phyloP scores from a whole-genome alignment of 192 early-diverging fungal species.

The Coemansia reversa region DNA sequence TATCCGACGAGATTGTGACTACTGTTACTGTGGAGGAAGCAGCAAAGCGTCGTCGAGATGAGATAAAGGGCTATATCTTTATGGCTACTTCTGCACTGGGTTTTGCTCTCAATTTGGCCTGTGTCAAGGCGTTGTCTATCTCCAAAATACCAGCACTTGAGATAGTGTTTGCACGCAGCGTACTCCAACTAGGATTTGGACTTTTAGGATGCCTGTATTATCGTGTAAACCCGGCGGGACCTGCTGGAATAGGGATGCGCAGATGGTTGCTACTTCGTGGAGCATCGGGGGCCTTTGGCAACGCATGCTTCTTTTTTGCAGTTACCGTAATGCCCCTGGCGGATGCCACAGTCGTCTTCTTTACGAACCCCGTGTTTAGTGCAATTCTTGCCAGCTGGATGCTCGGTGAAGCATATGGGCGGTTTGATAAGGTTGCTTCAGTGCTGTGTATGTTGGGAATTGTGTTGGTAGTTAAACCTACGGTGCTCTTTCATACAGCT shows the following conservation, averaged over 20 bases:
- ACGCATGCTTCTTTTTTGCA: slow-evolving; percentile 71
- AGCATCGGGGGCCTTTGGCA: slow-evolving; percentile 61
- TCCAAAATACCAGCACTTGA: slow-evolving; percentile 62
- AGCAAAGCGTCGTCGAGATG: slow-evolving; percentile 24
- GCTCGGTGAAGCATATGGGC: slow-evolving; percentile 64
- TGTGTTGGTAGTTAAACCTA: slow-evolving; percentile 61
- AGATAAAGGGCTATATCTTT: slow-evolving; percentile 41
- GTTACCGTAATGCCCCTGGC: slow-evolving; percentile 67
- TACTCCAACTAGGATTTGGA: slow-evolving; percentile 64
- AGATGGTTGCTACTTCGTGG: slow-evolving; percentile 66
- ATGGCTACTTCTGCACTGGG: slow-evolving; percentile 72
- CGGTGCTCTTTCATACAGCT: slow-evolving; percentile 40
- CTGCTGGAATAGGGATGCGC: slow-evolving; percentile 33
- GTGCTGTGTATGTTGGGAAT: slow-evolving; percentile 63
- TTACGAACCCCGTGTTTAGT: slow-evolving; percentile 74
- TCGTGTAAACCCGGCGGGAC: slow-evolving; percentile 59
- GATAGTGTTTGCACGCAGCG: slow-evolving; percentile 70
- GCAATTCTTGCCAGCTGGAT: slow-evolving; percentile 63
- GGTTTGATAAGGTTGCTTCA: slow-evolving; percentile 58
- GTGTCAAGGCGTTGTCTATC: slow-evolving; percentile 65
- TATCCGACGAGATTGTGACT: not conserved
- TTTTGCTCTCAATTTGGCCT: slow-evolving; percentile 70
- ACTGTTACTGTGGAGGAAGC: not conserved
- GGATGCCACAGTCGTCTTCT: slow-evolving; percentile 78
- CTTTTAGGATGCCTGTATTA: slow-evolving; percentile 57